phyloP scores from a whole-genome alignment of 176 grass and related monocot genomes.

The Carex littledalei region DNA sequence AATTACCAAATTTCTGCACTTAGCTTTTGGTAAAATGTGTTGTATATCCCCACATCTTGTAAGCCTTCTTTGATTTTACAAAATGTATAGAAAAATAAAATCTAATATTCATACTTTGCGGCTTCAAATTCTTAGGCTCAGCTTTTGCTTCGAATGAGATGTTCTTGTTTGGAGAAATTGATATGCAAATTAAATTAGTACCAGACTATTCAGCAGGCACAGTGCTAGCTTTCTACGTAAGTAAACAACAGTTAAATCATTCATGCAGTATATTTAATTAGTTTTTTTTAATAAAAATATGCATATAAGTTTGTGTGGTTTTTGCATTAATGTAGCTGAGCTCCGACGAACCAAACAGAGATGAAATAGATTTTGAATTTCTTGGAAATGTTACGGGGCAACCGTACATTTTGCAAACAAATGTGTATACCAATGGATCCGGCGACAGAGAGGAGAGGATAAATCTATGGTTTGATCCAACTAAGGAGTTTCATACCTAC shows the following conservation, averaged over 20 bases:
- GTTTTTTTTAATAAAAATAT: neutral
- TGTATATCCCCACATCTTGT: neutral
- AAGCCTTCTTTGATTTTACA: neutral
- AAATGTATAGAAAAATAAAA: too few relatives aligned
- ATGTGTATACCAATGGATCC: constrained; percentile 20
- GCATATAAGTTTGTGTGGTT: neutral
- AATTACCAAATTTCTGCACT: neutral
- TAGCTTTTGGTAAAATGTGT: neutral
- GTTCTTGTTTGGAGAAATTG: constrained; percentile 31
- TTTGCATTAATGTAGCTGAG: constrained; percentile 5
- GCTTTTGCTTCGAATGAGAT: constrained; percentile 21
- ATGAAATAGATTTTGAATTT: constrained; percentile 43
- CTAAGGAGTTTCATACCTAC: constrained; percentile 32
- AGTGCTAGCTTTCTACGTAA: constrained; percentile 31
- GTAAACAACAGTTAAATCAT: neutral
- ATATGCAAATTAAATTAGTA: constrained; percentile 36
- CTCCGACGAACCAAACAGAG: constrained; percentile 28
- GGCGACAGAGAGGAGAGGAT: constrained; percentile 32
- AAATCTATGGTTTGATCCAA: constrained; percentile 33
- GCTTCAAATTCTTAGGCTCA: constrained; percentile 15
- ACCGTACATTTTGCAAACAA: constrained; percentile 35
- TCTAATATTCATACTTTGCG: neutral
- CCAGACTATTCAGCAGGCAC: constrained; percentile 30
- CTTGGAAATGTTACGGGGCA: constrained; percentile 29
- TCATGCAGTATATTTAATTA: neutral